A percentile compares a stretch with the other conserved stretches of the same genome.
These are phyloP conservation scores for Penicillium sp. DNA, from an alignment of 2,329 filamentous ascomycete species.

Conservation along the genomic window DNA sequence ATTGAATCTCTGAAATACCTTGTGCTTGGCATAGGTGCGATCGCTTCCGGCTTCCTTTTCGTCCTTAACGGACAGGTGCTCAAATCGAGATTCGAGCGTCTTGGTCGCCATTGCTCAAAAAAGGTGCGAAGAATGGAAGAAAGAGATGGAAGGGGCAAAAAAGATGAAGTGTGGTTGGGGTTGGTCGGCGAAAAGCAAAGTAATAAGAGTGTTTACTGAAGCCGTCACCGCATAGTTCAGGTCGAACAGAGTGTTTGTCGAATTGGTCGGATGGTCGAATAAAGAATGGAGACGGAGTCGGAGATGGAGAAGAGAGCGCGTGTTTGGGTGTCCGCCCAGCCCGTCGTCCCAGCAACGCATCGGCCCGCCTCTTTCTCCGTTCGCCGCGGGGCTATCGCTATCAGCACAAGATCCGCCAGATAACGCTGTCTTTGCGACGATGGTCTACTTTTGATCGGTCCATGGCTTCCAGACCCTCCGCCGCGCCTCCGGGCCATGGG, in stretches of 20 bases:
- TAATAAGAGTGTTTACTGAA: background rate
- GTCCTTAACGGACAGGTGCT: constrained; percentile 86
- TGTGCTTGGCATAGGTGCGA: constrained; percentile 69
- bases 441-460: constrained; percentile 12
- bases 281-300: constrained; percentile 14
- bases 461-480: constrained; percentile 23
- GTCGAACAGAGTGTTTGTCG: constrained; percentile 10
- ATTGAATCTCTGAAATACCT: constrained; percentile 58
- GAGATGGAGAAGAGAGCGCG: constrained; percentile 18
- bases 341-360: constrained; percentile 30
- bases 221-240: constrained; percentile 17
- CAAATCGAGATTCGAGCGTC: constrained; percentile 82
- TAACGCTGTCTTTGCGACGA: constrained; percentile 16
- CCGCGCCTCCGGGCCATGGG: constrained; percentile 52
- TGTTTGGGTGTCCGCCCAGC: constrained; percentile 23
- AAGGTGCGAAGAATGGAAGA: constrained; percentile 8
- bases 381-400: constrained; percentile 38
- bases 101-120: constrained; percentile 68
- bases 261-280: constrained; percentile 13
- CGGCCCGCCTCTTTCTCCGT: constrained; percentile 40
- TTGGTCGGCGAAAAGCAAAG: background rate
- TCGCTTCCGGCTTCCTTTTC: constrained; percentile 70
- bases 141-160: background rate
- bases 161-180: background rate
- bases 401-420: constrained; percentile 19